Percentiles rank a stretch among this genome's conserved stretches.
phyloP scores from a whole-genome alignment of 108 stramenopile species.

The Nannochloropsis salina region DNA sequence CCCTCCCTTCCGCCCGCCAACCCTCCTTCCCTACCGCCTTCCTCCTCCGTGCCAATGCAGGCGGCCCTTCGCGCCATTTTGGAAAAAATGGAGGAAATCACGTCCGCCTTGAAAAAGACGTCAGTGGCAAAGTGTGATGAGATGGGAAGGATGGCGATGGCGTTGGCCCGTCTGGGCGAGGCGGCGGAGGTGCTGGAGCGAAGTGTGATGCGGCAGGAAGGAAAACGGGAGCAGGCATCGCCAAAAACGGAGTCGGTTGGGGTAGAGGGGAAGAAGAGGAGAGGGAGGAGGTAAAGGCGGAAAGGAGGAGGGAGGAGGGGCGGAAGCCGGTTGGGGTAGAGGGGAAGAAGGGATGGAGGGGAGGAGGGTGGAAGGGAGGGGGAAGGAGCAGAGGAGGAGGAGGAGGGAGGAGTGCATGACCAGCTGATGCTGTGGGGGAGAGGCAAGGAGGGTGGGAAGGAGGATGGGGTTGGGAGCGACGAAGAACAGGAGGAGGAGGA shows the following conservation, averaged over 20 bases:
- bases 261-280: background rate
- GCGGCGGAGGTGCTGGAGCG: background rate
- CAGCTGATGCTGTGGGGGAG: too few species aligned
- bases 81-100: background rate
- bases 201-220: background rate
- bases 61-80: background rate
- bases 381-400: too few species aligned
- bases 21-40: background rate
- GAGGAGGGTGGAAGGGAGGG: too few species aligned
- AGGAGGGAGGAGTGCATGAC: too few species aligned
- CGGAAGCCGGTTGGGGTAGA: too few species aligned
- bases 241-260: background rate
- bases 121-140: background rate
- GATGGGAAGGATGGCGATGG: background rate
- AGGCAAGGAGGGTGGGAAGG: background rate
- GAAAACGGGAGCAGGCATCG: background rate
- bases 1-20: too few species aligned
- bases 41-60: background rate
- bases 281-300: background rate
- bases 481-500: too few species aligned
- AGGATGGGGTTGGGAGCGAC: too few species aligned
- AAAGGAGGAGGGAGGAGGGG: constrained; percentile 13
- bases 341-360: too few species aligned
- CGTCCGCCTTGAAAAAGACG: background rate
- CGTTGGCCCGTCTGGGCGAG: background rate